A percentile compares a stretch with the other conserved stretches of the same genome.
These are phyloP conservation scores for Aspergillus transmontanensis DNA, from an alignment of 2,329 filamentous ascomycete species.

Conservation along the genomic window DNA sequence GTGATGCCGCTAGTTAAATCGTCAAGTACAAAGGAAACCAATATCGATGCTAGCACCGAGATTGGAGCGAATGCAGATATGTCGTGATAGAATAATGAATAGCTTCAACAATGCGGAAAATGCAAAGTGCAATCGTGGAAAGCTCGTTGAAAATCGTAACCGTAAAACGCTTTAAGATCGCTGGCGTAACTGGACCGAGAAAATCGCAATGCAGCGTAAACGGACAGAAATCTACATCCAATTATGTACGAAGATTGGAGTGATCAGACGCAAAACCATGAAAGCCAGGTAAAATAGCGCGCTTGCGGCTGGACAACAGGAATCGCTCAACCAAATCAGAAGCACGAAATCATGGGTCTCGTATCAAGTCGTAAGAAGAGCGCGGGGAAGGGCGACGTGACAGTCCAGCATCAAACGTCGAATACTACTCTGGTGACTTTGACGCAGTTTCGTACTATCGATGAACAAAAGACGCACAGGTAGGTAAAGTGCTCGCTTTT, in stretches of 20 bases:
- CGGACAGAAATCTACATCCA: slow-evolving; percentile 27
- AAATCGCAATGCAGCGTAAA: slow-evolving; percentile 22
- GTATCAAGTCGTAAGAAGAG: slow-evolving; percentile 47
- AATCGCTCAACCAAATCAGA: slow-evolving; percentile 32
- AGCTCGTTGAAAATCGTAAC: slow-evolving; percentile 38
- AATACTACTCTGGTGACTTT: slow-evolving; percentile 6
- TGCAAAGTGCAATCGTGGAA: slow-evolving; percentile 32
- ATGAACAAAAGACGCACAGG: slow-evolving; percentile 5
- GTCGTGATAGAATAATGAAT: slow-evolving; percentile 18
- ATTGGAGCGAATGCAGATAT: slow-evolving; percentile 11
- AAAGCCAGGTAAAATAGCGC: slow-evolving; percentile 15
- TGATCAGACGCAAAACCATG: slow-evolving; percentile 17
- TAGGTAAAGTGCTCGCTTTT: slow-evolving; percentile 12
- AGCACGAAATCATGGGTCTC: slow-evolving; percentile 42
- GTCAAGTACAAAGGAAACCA: slow-evolving; percentile 8
- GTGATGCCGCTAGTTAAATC: slow-evolving; percentile 13
- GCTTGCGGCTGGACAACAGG: slow-evolving; percentile 24
- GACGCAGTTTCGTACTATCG: neutral
- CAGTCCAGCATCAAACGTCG: slow-evolving; percentile 24
- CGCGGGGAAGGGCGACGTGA: slow-evolving; percentile 28
- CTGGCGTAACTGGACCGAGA: slow-evolving; percentile 21
- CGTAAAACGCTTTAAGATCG: slow-evolving; percentile 30
- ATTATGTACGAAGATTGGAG: slow-evolving; percentile 18
- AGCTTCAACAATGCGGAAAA: slow-evolving; percentile 26
- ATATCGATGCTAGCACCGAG: slow-evolving; percentile 7